Percentiles rank a stretch among this genome's conserved stretches.
Evolutionary conservation across 805 yeast species (phyloP).

Genomic region (Candida schatavii): DNA sequence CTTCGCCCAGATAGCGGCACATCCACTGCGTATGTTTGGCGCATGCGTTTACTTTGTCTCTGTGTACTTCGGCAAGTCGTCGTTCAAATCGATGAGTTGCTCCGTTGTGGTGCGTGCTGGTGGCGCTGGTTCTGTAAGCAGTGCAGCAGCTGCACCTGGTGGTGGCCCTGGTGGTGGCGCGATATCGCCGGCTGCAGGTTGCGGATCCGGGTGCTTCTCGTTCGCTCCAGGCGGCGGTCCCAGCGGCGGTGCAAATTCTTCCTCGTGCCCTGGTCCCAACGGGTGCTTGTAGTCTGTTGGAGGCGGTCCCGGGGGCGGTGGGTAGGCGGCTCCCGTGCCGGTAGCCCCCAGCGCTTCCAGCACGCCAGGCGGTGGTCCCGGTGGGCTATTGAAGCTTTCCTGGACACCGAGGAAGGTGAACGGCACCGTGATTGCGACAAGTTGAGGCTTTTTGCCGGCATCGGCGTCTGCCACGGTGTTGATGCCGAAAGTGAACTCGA

Average conservation of each 20-base stretch:
- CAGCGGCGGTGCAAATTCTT: not conserved
- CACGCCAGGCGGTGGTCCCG: not conserved
- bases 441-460: slow-evolving; percentile 1
- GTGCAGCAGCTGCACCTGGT: not conserved
- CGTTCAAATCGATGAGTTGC: not conserved
- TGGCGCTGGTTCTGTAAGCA: not conserved
- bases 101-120: not conserved
- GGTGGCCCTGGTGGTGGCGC: slow-evolving; percentile 3
- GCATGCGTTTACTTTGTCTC: too few species aligned
- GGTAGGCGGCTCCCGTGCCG: not conserved
- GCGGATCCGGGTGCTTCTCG: not conserved
- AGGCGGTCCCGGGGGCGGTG: not conserved
- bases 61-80: slow-evolving; percentile 1
- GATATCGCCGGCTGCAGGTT: not conserved
- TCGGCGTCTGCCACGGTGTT: not conserved
- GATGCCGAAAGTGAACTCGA: slow-evolving; percentile 1
- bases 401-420: slow-evolving; percentile 2
- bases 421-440: slow-evolving; percentile 1
- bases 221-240: slow-evolving; percentile 5
- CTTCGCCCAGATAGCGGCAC: too few species aligned
- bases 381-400: not conserved
- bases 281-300: slow-evolving; percentile 1
- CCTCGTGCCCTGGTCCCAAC: not conserved
- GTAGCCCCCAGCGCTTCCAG: not conserved
- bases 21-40: too few species aligned